Percentiles rank a stretch among this genome's conserved stretches.
Conservation (phyloP, 2,329 filamentous ascomycete genomes). For the Penicillium decumbens region DNA sequence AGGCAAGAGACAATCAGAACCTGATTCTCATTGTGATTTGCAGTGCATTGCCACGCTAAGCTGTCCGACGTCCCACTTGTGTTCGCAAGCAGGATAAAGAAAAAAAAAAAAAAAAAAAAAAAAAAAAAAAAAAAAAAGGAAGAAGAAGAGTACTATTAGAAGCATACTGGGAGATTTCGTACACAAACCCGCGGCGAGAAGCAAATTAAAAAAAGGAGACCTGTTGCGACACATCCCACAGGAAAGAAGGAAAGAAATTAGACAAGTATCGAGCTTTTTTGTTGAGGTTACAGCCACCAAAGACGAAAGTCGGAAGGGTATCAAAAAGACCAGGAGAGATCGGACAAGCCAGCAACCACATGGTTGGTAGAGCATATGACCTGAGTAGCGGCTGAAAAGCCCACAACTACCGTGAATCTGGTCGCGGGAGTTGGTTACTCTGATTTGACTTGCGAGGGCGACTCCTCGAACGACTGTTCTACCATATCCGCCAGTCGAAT, state of each 20-base stretch:
- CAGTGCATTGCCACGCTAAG: background rate
- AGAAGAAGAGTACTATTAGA: constrained; percentile 19
- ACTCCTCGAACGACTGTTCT: constrained; percentile 37
- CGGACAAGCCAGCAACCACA: constrained; percentile 22
- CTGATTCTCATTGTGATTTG: background rate
- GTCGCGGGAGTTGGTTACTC: constrained; percentile 23
- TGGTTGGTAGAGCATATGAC: background rate
- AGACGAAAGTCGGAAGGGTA: constrained; percentile 36
- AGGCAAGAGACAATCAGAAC: background rate
- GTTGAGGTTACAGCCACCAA: constrained; percentile 29
- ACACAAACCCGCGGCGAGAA: constrained; percentile 18
- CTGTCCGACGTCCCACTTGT: constrained; percentile 8
- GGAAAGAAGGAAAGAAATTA: constrained; percentile 8
- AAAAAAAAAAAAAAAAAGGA: background rate
- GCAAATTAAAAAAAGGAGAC: constrained; percentile 17
- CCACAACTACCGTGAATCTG: background rate
- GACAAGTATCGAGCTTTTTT: constrained; percentile 20
- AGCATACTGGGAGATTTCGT: constrained; percentile 21
- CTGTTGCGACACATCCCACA: constrained; percentile 11
- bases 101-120: background rate
- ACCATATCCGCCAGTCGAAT: constrained; percentile 54
- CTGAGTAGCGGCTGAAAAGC: background rate
- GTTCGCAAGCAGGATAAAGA: constrained; percentile 4
- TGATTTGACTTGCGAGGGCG: constrained; percentile 30
- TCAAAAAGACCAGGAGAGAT: constrained; percentile 35